Evolutionary conservation across 1,139 yeast genomes (phyloP), one percentile per base, ranked within the genome.

Genomic region (Scheffersomyces illinoinensis): DNA sequence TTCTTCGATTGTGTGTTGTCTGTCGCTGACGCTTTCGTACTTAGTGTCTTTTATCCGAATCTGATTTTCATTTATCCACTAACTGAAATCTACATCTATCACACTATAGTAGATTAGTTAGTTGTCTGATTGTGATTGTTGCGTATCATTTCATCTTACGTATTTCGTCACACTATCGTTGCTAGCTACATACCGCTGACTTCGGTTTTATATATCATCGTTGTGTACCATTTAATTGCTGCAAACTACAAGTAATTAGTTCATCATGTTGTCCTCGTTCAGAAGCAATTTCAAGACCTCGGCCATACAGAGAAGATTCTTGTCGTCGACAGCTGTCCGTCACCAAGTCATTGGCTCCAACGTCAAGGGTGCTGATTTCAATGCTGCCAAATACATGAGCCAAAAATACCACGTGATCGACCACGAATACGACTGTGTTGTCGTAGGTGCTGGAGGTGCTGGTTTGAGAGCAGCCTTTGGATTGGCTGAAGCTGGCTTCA

Each of bases 401-500:
- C 90, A 88, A 68, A 91, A 92, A 74, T 93, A 93, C 79, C 96
- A 93, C 71, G 89, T 95, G 64, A 88, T 93, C 67, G 97, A 95
- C 79, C 99, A 95, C 77, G 98, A 95, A 77, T 95, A 95, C 79
- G 99, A 95, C 79, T 93, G 97, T 83, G 87, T 95, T 58, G 99
- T 95, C 63, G 95, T 95, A 58, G 99, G 99, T 71, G 99, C 98
- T 58, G 99, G 99, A 71, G 99, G 99, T 75, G 99, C 99, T 55
- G 99, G 99, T 73, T 84, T 95, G 64, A 89, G 99, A 81, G 99
- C 99, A 53, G 98, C 99, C 50, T 95, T 93, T 69, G 99, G 99
- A 63, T 85, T 95, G 63, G 97, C 98, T 59, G 93, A 92, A 72
- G 98, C 97, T 61, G 99, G 99, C 55, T 95, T 84, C 84, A 95